These are phyloP conservation scores for Dictyostelium firmibasis DNA, from an alignment of 78 protist species.

Conservation along the genomic window DNA sequence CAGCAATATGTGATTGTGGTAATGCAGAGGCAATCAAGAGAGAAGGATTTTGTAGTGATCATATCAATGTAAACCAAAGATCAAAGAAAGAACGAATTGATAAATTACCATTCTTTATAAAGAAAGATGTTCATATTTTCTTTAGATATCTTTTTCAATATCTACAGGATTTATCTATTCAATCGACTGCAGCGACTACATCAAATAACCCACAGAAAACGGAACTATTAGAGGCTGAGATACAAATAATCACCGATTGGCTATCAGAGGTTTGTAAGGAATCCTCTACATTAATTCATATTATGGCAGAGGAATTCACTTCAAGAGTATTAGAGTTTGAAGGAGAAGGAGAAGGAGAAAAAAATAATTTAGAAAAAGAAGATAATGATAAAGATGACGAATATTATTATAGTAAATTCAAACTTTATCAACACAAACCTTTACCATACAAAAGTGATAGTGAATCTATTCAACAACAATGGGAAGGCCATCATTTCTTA, in stretches of 20 bases:
- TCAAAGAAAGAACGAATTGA: conserved; percentile 1
- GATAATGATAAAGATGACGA: neutral
- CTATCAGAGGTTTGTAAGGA: conserved; percentile 13
- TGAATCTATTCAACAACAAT: neutral
- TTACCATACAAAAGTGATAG: neutral
- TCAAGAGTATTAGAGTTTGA: conserved; percentile 12
- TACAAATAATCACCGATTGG: conserved; percentile 25
- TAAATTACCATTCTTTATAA: neutral
- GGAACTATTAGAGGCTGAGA: neutral
- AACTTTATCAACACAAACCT: neutral
- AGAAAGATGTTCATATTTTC: conserved; percentile 57
- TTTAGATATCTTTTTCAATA: conserved; percentile 56
- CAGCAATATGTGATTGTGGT: conserved; percentile 81
- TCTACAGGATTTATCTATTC: neutral
- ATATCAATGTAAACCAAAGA: conserved; percentile 29
- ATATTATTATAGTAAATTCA: neutral
- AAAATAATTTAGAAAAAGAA: neutral
- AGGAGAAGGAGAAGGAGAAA: neutral
- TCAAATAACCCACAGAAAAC: neutral
- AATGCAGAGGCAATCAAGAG: conserved; percentile 44
- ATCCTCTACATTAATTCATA: conserved; percentile 51
- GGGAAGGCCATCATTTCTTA: conserved; percentile 51
- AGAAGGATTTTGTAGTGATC: conserved; percentile 28
- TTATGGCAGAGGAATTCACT: conserved; percentile 54
- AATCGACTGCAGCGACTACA: neutral